Base-by-base conservation (phyloP, 2,329 filamentous ascomycete species). In the Penicillium griseofulvum region DNA sequence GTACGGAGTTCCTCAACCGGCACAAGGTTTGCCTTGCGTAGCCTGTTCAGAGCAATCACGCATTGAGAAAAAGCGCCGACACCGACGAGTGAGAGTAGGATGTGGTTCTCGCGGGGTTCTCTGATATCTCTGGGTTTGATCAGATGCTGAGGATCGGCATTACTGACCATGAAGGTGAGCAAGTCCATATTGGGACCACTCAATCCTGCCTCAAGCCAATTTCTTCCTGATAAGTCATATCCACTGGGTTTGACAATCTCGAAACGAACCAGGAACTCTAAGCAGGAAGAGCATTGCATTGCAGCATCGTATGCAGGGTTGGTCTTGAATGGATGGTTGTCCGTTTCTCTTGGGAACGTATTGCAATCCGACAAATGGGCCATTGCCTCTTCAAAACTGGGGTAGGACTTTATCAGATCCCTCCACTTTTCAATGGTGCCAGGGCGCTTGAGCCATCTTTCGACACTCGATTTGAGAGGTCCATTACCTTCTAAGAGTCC, bases 151-250 rank as follows among this genome's bases (percentile, higher is more conserved):
- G 43, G 36, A 10, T 49, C 44, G 12, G 26, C 37, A 10, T 42
- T 34, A 16, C 16, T 41, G 16, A 39, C 29, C 38, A 49, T 22
- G 44, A 34, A 48, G 9, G 43, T 41, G 16, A 53, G 44, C 14
- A 53, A 28, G n/a, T 36, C 43, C 37, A 42, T n/a, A 24, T 53
- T 53, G 16, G 17, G n/a, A 4, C 51, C 44, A n/a, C 42, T 42
- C 8, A 53, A 28, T 26, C 19, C 51, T 29, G 51, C 51, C 19
- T 53, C 44, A 9, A 53, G 16, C 51, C 51, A 53, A 22, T 19
- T 53, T 14, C 51, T 39, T 10, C 44, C 51, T 6, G 51, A 53
- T n/a, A 41, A 16, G 12, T 53, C 51, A 22, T 53, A 53, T 4
- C 51, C 51, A 12, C 12, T 42, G 9, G 26, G 17, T 0, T 11